Evolutionary conservation across 805 yeast species (phyloP).

Genomic region (Candida parachauliodes): DNA sequence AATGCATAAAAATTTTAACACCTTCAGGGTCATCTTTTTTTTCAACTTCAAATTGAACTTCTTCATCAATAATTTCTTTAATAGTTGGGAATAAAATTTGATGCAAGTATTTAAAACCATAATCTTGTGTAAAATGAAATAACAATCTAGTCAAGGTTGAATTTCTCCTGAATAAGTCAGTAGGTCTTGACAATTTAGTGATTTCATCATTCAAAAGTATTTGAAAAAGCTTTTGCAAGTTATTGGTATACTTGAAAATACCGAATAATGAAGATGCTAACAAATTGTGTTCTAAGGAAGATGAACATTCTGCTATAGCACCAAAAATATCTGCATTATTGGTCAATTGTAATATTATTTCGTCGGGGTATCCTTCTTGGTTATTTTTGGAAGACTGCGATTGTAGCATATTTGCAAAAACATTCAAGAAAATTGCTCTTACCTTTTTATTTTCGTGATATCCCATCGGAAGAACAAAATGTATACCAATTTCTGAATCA

Average conservation of each 20-base stretch:
- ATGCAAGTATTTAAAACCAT: conserved; percentile 58
- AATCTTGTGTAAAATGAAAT: conserved; percentile 65
- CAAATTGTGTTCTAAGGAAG: conserved; percentile 65
- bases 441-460: conserved; percentile 65
- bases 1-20: conserved; percentile 50
- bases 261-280: conserved; percentile 63
- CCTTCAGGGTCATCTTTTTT: conserved; percentile 34
- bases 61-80: conserved; percentile 44
- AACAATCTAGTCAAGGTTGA: conserved; percentile 77
- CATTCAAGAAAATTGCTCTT: conserved; percentile 70
- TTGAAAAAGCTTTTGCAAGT: conserved; percentile 45
- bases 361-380: conserved; percentile 28
- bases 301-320: conserved; percentile 58
- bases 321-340: conserved; percentile 38
- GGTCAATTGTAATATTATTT: conserved; percentile 18
- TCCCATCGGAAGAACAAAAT: conserved; percentile 73
- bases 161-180: conserved; percentile 76
- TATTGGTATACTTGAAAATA: conserved; percentile 41
- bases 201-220: conserved; percentile 63
- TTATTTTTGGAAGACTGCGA: conserved; percentile 24
- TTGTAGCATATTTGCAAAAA: conserved; percentile 63
- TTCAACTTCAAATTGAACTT: conserved; percentile 64
- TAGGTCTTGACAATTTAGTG: conserved; percentile 51
- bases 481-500: conserved; percentile 74
- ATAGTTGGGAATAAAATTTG: conserved; percentile 54